Evolutionary conservation across 768 basidiomycete species (phyloP).

Genomic region (Candolleomyces efflorescens): DNA sequence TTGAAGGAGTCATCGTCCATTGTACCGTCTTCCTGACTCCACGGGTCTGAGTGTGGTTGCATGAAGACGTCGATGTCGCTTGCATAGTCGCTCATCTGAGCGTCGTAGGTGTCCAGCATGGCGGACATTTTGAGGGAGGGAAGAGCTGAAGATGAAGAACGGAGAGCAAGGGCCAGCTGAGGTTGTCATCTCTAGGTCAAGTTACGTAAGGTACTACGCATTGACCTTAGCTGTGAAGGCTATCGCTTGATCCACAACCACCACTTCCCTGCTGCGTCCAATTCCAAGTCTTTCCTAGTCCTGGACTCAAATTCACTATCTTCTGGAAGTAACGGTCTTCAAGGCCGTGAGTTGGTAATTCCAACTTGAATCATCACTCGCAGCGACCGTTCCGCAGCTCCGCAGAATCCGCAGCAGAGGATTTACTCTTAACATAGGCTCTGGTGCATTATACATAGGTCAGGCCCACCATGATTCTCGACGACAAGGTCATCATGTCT

Average conservation of each 20-base stretch:
- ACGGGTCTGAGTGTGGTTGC: slow-evolving; percentile 14
- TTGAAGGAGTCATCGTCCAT: slow-evolving; percentile 14
- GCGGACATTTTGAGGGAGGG: slow-evolving; percentile 3
- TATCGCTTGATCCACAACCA: no score
- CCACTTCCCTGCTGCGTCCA: no score
- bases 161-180: not conserved
- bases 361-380: no score
- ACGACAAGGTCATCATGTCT: slow-evolving; percentile 30
- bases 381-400: not conserved
- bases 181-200: no score
- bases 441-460: no score
- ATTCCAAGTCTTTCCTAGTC: no score
- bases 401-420: no score
- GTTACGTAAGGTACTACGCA: slow-evolving; percentile 8
- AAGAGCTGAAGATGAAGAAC: not conserved
- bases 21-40: slow-evolving; percentile 12
- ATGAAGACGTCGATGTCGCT: slow-evolving; percentile 14
- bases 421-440: no score
- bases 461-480: slow-evolving; percentile 30
- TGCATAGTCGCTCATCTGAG: slow-evolving; percentile 15
- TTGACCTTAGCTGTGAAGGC: slow-evolving; percentile 7
- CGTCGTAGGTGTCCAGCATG: slow-evolving; percentile 13
- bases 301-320: no score
- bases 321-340: no score
- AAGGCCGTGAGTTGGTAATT: no score